phyloP scores from a whole-genome alignment of 75 land plant genomes.

The Adiantum capillusveneris region DNA sequence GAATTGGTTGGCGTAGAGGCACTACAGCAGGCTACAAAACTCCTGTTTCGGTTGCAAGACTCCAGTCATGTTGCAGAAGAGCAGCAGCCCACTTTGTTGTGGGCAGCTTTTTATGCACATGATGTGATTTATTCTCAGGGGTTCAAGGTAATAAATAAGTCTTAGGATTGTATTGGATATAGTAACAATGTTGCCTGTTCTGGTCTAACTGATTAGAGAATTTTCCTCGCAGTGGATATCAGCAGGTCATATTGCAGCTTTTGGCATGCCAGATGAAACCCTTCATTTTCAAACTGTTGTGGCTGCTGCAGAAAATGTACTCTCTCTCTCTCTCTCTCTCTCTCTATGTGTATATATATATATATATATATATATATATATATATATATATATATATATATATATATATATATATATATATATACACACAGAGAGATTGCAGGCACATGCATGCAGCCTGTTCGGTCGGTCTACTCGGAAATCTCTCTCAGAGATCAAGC shows the following conservation, averaged over 20 bases:
- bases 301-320: conserved; percentile 33
- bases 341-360: background rate
- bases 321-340: background rate
- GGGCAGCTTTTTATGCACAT: conserved; percentile 51
- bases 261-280: conserved; percentile 51
- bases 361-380: background rate
- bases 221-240: conserved; percentile 21
- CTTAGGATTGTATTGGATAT: too few species aligned
- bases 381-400: too few species aligned
- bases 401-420: too few species aligned
- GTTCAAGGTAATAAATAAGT: too few species aligned
- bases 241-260: conserved; percentile 18
- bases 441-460: too few species aligned
- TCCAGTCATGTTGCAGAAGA: background rate
- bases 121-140: conserved; percentile 17
- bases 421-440: too few species aligned
- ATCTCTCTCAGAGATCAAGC: too few species aligned
- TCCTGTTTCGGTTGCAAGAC: conserved; percentile 18
- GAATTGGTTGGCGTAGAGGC: conserved; percentile 38
- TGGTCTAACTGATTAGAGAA: background rate
- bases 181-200: too few species aligned
- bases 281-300: conserved; percentile 36
- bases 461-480: too few species aligned
- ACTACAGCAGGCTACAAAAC: conserved; percentile 32
- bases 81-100: conserved; percentile 33